Base-by-base conservation (phyloP, 1,284 basidiomycete species). In the Meira miltonrushii region DNA sequence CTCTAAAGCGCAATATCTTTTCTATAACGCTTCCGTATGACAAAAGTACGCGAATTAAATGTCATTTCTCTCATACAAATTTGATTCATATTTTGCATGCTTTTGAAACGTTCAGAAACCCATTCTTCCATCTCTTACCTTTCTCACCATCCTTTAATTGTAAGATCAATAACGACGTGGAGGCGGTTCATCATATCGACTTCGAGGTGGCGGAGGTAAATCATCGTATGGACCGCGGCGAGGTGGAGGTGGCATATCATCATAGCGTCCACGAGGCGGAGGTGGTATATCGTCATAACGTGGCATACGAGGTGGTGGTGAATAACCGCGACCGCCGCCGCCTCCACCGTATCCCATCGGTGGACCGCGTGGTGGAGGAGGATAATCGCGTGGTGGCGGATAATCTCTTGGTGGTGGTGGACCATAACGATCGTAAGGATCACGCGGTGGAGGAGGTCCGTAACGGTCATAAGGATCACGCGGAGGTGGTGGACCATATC, bases 401-500 rank as follows among this genome's bases (percentile, higher is more conserved):
- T 70, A 69, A 58, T 70, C 67, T 9, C 69, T 61, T 33, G 69
- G 71, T 33, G 75, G 74, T 61, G 71, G 68, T 54, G 63, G 63
- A 38, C 68, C 74, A 64, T 77, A 73, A 33, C 77, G 72, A 54
- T 81, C 78, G 54, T 80, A 67, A 0, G 64, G 62, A 39, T 66
- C 67, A 54, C 80, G 68, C 78, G 74, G 33, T 72, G 61, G 53
- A 67, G 59, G 49, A 77, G 69, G 69, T 81, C 78, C 71, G 55
- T 60, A 52, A 40, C 58, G 58, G 21, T 59, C 58, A 48, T 59
- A 59, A 11, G 52, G 58, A 38, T 53, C 52, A 15, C 38, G 47
- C 21, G 13, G 46, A 9, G 43, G 9, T 8, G 55, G 50, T 38
- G 66, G 78, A 49, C 72, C 56, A 39, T 78, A 72, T 38, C 74